Evolutionary conservation across 1,284 basidiomycete species (phyloP), one percentile per base, ranked within the genome.

Genomic region (Apiotrichum gamsii): DNA sequence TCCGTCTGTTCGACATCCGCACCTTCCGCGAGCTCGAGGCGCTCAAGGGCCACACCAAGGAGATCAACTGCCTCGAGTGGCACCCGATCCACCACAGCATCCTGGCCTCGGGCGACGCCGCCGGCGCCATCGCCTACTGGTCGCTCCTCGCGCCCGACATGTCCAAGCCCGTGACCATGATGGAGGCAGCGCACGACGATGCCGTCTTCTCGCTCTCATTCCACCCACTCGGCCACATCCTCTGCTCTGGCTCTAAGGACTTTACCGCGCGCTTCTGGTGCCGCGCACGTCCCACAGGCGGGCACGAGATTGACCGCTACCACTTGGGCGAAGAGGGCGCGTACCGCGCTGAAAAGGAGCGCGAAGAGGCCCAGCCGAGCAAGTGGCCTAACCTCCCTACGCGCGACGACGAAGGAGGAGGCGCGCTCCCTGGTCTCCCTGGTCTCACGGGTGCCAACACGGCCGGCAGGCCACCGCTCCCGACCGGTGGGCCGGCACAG

Each of bases 211-310:
- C 88, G 0, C 80, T 98, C 56, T 82, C 88, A 5, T 98, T 84
- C 80, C 94, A 98, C 74, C 94, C 94, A 0, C 80, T 97, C 10
- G 94, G 95, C 0, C 93, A 98, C 72, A 78, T 97, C 56, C 82
- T 98, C 54, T 90, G 85, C 56, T 85, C 81, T 47, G 95, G 87
- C 9, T 88, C 86, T 25, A 97, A 96, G 74, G 94, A 98, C 75
- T 90, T 95, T 72, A 95, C 93, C 11, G 95, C 94, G 14, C 82
- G 93, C 13, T 98, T 97, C 78, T 98, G 95, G 94, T 85, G 84
- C 46, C 81, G 94, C 84, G 38, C 90, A 82, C 0, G 74, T 55
- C 78, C 77, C 23, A 78, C 57, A 3, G 74, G 74, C 9, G 73
- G 79, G 8, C 79, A 83, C 64, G 85, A 87, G 41, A 82, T 82